Percentiles rank a stretch among this genome's conserved stretches.
Evolutionary conservation across 495 filamentous ascomycete genomes (phyloP).

Genomic region (Amphirosellinia nigrospora): DNA sequence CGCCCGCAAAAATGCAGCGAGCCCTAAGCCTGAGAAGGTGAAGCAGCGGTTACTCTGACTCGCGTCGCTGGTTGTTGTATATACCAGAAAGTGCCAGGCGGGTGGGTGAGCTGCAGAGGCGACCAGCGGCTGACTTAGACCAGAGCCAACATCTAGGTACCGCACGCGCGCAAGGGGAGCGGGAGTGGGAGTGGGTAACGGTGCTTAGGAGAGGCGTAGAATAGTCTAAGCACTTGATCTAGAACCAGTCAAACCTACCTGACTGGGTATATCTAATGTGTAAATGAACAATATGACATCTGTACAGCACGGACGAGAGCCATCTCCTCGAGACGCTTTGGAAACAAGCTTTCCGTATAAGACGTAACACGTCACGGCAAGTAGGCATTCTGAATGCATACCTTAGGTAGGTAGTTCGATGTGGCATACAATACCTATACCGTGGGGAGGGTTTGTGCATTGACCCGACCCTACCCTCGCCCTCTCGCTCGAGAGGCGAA

Average conservation of each 20-base stretch:
- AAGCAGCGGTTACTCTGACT: background rate
- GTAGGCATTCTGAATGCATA: background rate
- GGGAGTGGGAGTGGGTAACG: slow-evolving; percentile 7
- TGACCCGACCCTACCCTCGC: background rate
- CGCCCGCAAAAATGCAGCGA: background rate
- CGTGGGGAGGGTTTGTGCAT: background rate
- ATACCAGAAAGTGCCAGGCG: background rate
- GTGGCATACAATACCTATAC: background rate
- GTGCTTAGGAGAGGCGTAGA: background rate
- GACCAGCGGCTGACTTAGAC: background rate
- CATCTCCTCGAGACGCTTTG: slow-evolving; percentile 13
- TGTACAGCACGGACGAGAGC: slow-evolving; percentile 11
- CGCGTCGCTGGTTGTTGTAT: background rate
- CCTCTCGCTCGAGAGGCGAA: background rate
- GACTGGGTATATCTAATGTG: background rate
- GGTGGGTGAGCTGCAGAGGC: background rate
- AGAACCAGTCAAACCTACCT: background rate
- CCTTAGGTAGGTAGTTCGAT: too few relatives aligned
- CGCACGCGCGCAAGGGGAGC: background rate
- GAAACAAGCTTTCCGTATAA: background rate
- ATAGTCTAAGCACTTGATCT: slow-evolving; percentile 3
- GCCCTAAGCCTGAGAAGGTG: background rate
- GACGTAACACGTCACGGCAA: background rate
- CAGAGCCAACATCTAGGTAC: background rate
- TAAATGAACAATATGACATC: slow-evolving; percentile 1